Base-by-base conservation (phyloP, 164 flowering plant species). In the Piper betle region DNA sequence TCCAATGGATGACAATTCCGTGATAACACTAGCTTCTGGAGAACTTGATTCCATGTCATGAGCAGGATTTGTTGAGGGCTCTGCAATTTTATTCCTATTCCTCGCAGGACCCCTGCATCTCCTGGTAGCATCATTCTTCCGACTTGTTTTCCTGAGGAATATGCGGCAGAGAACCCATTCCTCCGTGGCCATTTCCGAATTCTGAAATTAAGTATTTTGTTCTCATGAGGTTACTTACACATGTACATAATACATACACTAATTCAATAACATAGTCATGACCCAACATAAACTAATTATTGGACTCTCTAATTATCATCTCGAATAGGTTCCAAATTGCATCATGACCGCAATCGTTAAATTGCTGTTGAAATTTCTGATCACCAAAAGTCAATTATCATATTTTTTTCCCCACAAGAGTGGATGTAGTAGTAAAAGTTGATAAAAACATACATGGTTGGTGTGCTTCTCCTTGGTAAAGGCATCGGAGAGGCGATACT, bases 121-220 rank as follows among this genome's bases (percentile, higher is more conserved):
- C 57, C 55, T 2, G 39, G 53, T 18, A 15, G 17, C 37, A 7
- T 39, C 71, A 60, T 25, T 19, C 16, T 15, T 55, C 39, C 33
- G 25, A 40, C 59, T 64, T 56, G 55, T 64, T 56, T 64, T 69
- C 67, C 60, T 69, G 48, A 57, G 42, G 60, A 62, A 69, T 1
- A 69, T 55, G 1, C 71, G 67, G 46, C 67, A 69, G 6, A 69
- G 71, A n/a, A 69, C 71, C 71, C 71, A 69, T 9, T 69, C 64
- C 37, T 69, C 71, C 56, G 55, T 18, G 53, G 63, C 53, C 58
- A 52, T 42, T 20, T 57, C 16, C 8, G 56, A 52, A 6, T 7
- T 46, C 62, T 60, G 39, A 13, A 58, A 60, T 2, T 0, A 60
- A 6, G 15, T 33, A 20, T 9, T 5, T 11, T 19, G 3, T 0